Evolutionary conservation across 441 rosid species (phyloP).

Genomic region (Corymbia calophylla): DNA sequence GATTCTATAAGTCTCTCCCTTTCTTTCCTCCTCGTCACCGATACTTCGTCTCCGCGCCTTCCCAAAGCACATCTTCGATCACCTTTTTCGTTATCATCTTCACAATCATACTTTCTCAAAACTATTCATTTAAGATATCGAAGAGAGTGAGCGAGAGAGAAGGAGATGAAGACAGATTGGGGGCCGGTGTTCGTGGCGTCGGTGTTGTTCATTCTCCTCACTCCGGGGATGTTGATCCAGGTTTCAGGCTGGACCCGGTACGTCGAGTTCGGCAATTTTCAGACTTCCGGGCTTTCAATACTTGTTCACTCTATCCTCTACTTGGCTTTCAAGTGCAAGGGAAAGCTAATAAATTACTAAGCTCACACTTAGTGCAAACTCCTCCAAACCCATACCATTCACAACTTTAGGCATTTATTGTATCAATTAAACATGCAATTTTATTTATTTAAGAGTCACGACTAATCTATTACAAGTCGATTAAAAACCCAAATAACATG

Average conservation of each 20-base stretch:
- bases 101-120: neutral
- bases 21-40: neutral
- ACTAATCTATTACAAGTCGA: too few species aligned
- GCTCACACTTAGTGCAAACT: too few species aligned
- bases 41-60: neutral
- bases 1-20: neutral
- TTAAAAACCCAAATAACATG: too few species aligned
- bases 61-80: neutral
- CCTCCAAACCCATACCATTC: too few species aligned
- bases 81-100: neutral
- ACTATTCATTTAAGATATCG: neutral
- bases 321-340: slow-evolving; percentile 57
- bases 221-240: slow-evolving; percentile 83
- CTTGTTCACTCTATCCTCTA: slow-evolving; percentile 73
- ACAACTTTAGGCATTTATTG: too few species aligned
- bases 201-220: slow-evolving; percentile 56
- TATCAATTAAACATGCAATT: too few species aligned
- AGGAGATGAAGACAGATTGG: slow-evolving; percentile 44
- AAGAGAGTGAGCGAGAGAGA: neutral
- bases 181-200: slow-evolving; percentile 67
- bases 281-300: slow-evolving; percentile 79
- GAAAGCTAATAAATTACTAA: too few species aligned
- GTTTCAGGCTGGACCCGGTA: slow-evolving; percentile 45
- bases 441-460: too few species aligned
- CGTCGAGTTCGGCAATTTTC: slow-evolving; percentile 80